Percentiles rank a stretch among this genome's conserved stretches.
Conservation (phyloP, 495 filamentous ascomycete genomes). For the Bacidia rubella region DNA sequence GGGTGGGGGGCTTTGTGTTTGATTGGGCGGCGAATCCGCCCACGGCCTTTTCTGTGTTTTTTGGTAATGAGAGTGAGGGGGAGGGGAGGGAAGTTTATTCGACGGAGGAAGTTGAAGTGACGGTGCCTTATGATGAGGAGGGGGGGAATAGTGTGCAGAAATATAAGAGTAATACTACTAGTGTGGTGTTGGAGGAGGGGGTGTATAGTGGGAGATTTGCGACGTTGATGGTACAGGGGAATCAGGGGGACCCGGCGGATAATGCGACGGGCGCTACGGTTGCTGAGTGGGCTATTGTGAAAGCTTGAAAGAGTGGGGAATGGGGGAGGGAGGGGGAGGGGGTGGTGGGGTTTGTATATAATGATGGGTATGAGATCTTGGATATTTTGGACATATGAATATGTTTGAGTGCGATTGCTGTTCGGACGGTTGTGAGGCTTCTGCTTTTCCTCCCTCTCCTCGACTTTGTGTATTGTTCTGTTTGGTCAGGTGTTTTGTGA, state of each 20-base stretch:
- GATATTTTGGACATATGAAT: no score
- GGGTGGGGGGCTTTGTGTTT: conserved; percentile 42
- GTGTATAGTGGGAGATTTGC: conserved; percentile 30
- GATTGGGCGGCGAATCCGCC: conserved; percentile 57
- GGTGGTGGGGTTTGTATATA: no score
- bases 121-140: conserved; percentile 25
- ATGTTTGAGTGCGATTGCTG: no score
- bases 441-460: no score
- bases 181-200: conserved; percentile 25
- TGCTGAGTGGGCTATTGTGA: conserved; percentile 54
- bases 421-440: no score
- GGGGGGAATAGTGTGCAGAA: conserved; percentile 25
- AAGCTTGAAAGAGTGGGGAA: neutral
- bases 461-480: no score
- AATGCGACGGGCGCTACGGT: conserved; percentile 52
- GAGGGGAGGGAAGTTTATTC: conserved; percentile 3
- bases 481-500: no score
- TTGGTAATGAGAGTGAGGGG: conserved; percentile 30
- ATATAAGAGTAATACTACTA: conserved; percentile 35
- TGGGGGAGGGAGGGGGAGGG: conserved; percentile 9
- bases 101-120: conserved; percentile 21
- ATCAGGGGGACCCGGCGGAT: conserved; percentile 35
- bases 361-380: no score
- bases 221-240: conserved; percentile 33
- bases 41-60: conserved; percentile 37